Evolutionary conservation across 345 rosid species (phyloP).

Genomic region (Euphorbia peplus): DNA sequence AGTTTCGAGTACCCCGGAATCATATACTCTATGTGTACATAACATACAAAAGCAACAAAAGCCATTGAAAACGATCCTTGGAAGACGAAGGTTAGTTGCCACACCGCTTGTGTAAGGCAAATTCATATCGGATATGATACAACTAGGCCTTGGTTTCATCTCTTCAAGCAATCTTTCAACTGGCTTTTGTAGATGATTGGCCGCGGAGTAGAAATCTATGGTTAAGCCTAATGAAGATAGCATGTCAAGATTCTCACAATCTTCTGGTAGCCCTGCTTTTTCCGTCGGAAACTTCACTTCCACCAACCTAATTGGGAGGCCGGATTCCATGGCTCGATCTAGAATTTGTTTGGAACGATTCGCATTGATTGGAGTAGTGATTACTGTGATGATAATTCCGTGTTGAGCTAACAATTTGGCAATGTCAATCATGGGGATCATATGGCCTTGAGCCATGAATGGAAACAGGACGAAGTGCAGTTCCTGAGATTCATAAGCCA

Average conservation of each 20-base stretch:
- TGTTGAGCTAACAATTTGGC: slow-evolving; percentile 15
- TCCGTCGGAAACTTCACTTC: slow-evolving; percentile 6
- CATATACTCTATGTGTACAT: background rate
- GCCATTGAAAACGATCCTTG: slow-evolving; percentile 27
- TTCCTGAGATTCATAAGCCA: slow-evolving; percentile 3
- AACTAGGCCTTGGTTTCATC: slow-evolving; percentile 21
- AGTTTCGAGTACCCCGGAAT: background rate
- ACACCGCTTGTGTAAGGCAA: slow-evolving; percentile 20
- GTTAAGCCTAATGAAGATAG: slow-evolving; percentile 12
- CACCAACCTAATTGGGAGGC: slow-evolving; percentile 13
- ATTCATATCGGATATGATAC: slow-evolving; percentile 36
- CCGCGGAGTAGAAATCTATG: slow-evolving; percentile 10
- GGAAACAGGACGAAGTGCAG: slow-evolving; percentile 15
- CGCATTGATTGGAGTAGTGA: slow-evolving; percentile 32
- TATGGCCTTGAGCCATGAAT: slow-evolving; percentile 22
- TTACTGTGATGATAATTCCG: slow-evolving; percentile 16
- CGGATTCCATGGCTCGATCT: slow-evolving; percentile 17
- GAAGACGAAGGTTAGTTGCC: slow-evolving; percentile 21
- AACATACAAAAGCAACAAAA: slow-evolving; percentile 12
- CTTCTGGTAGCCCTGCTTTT: slow-evolving; percentile 17
- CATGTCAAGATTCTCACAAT: slow-evolving; percentile 17
- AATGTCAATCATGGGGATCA: slow-evolving; percentile 25
- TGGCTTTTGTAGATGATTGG: slow-evolving; percentile 12
- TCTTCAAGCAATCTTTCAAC: slow-evolving; percentile 19
- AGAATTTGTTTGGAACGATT: slow-evolving; percentile 16